Percentiles rank a stretch among this genome's conserved stretches.
Conservation (phyloP, 106 monocot species). For the Allium fistulosum region DNA sequence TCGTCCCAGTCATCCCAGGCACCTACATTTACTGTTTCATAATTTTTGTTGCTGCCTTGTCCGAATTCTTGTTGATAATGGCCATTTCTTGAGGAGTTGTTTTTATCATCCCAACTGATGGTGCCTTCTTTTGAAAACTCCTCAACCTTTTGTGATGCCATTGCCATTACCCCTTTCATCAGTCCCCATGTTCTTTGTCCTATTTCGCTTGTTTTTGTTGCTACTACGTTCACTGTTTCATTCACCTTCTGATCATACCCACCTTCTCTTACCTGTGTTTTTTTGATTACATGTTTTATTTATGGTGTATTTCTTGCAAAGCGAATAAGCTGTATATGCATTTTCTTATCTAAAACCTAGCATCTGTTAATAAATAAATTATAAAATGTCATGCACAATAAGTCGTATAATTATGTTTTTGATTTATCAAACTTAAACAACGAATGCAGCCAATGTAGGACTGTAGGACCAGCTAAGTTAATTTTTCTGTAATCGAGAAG, state of each 20-base stretch:
- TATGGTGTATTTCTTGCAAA: not conserved
- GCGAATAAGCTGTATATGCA: not conserved
- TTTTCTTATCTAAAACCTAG: not conserved
- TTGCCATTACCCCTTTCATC: conserved; percentile 37
- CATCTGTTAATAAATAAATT: not conserved
- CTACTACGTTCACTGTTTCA: conserved; percentile 36
- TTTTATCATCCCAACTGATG: conserved; percentile 2
- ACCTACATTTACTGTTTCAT: not conserved
- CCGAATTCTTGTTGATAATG: conserved; percentile 6
- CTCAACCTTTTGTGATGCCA: conserved; percentile 44
- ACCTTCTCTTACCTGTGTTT: conserved; percentile 12
- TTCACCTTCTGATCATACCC: conserved; percentile 41
- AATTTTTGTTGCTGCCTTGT: conserved; percentile 8
- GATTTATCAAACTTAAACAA: not conserved
- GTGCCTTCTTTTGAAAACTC: conserved; percentile 28
- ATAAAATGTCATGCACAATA: not conserved
- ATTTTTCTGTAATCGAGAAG: too few relatives aligned
- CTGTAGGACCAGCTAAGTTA: too few relatives aligned
- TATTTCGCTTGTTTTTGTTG: conserved; percentile 34
- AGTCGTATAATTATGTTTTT: not conserved
- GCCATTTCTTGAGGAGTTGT: conserved; percentile 12
- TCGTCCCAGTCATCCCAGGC: conserved; percentile 4
- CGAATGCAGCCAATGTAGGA: not conserved
- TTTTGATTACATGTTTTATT: not conserved
- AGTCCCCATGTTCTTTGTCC: conserved; percentile 47